A percentile compares a stretch with the other conserved stretches of the same genome.
These are phyloP conservation scores for Fomitopsis palustris DNA, from an alignment of 1,284 basidiomycete species.

Conservation along the genomic window DNA sequence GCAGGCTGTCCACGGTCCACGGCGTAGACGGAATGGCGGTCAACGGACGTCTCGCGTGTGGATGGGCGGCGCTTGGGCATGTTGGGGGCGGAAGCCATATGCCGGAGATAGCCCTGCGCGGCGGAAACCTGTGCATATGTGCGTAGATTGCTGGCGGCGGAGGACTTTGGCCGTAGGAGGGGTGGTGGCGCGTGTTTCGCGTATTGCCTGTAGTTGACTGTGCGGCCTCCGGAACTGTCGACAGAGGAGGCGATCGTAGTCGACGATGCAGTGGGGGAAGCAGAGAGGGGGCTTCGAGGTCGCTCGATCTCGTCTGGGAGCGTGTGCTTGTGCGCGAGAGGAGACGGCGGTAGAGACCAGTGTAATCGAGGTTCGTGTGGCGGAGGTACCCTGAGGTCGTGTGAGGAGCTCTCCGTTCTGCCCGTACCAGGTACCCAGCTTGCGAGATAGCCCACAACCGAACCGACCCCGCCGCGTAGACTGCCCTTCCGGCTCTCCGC, in stretches of 20 bases:
- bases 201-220: slow-evolving; percentile 15
- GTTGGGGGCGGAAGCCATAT: slow-evolving; percentile 62
- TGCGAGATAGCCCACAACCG: slow-evolving; percentile 57
- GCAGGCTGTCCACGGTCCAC: slow-evolving; percentile 32
- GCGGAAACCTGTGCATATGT: slow-evolving; percentile 37
- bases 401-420: slow-evolving; percentile 20
- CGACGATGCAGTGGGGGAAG: slow-evolving; percentile 15
- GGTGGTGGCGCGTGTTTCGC: slow-evolving; percentile 14
- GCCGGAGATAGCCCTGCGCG: slow-evolving; percentile 61
- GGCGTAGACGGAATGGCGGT: slow-evolving; percentile 9
- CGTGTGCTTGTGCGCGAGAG: slow-evolving; percentile 25
- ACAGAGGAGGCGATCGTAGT: slow-evolving; percentile 16
- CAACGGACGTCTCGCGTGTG: slow-evolving; percentile 12
- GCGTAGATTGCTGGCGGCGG: slow-evolving; percentile 25
- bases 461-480: slow-evolving; percentile 41
- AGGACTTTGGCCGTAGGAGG: slow-evolving; percentile 23
- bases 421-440: slow-evolving; percentile 42
- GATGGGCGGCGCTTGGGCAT: slow-evolving; percentile 32
- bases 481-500: slow-evolving; percentile 21
- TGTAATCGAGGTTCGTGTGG: slow-evolving; percentile 1
- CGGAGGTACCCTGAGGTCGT: slow-evolving; percentile 1
- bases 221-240: slow-evolving; percentile 12
- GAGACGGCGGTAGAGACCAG: slow-evolving; percentile 32
- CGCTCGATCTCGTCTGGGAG: slow-evolving; percentile 2
- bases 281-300: slow-evolving; percentile 10